phyloP scores from a whole-genome alignment of 2,329 filamentous ascomycete genomes.

The Apiospora koreana region DNA sequence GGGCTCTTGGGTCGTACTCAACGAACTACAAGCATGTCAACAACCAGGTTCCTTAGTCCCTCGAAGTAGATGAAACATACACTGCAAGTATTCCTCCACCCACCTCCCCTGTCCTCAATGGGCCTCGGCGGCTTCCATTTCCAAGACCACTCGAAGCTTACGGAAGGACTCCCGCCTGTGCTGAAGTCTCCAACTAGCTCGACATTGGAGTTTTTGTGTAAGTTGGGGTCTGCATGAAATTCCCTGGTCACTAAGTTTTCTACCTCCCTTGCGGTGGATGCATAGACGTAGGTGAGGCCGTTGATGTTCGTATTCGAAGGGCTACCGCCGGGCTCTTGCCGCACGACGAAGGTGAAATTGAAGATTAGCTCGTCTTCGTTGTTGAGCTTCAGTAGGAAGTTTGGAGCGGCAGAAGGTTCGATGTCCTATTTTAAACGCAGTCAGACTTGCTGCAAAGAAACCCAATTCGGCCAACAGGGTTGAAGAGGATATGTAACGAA shows the following conservation, averaged over 20 bases:
- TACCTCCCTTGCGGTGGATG: slow-evolving; percentile 80
- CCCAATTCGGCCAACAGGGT: slow-evolving; percentile 14
- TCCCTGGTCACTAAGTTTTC: slow-evolving; percentile 93
- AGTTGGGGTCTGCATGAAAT: slow-evolving; percentile 94
- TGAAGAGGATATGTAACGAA: slow-evolving; percentile 42
- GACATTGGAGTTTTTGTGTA: slow-evolving; percentile 97
- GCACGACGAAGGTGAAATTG: slow-evolving; percentile 86
- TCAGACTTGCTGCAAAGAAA: slow-evolving; percentile 17
- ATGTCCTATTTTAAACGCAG: slow-evolving; percentile 64
- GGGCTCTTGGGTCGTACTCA: slow-evolving; percentile 92
- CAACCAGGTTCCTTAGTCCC: slow-evolving; percentile 15
- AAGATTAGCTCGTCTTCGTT: slow-evolving; percentile 94
- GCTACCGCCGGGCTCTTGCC: slow-evolving; percentile 54
- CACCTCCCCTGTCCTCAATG: slow-evolving; percentile 79
- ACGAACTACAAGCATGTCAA: slow-evolving; percentile 66
- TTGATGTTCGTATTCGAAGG: slow-evolving; percentile 74
- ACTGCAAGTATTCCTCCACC: slow-evolving; percentile 95
- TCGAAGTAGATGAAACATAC: slow-evolving; percentile 42
- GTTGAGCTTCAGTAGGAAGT: slow-evolving; percentile 81
- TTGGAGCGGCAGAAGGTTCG: slow-evolving; percentile 63
- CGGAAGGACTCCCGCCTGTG: slow-evolving; percentile 79
- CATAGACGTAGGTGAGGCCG: slow-evolving; percentile 90
- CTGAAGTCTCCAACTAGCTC: slow-evolving; percentile 90
- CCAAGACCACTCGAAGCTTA: slow-evolving; percentile 95
- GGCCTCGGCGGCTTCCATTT: slow-evolving; percentile 90